Base-by-base conservation (phyloP, 163 green algal species). In the Botryococcus braunii region DNA sequence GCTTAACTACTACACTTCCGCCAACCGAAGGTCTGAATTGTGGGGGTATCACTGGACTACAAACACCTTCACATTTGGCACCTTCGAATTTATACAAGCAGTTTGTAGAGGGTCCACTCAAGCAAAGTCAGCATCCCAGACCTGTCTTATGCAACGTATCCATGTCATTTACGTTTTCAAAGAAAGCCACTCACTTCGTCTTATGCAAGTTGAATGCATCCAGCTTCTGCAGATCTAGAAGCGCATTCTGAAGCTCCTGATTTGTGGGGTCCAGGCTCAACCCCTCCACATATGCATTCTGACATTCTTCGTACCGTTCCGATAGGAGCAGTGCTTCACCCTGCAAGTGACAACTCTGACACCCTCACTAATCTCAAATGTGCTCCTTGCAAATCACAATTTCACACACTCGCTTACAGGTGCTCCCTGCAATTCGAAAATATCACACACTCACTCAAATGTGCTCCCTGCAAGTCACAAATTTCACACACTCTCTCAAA, bases 221-320 rank as follows among this genome's bases (percentile, higher is more conserved):
- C 52, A 61, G 52, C 52, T 61, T 61, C 21, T 35, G 37, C 60
- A 67, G 36, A 2, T 27, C 37, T 25, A 11, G 2, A 35, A 81
- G 67, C 3, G 48, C 70, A 0, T 63, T 40, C 35, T 74, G 60
- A 32, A 84, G 65, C 13, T 41, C 61, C 5, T 13, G 47, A 41
- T 68, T 35, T 2, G 62, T 60, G 1, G 69, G 76, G n/a, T 84
- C 74, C 37, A 79, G 34, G 2, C 32, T 5, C 32, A 83, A 56
- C 21, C 71, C 80, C 27, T 77, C 63, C 2, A 79, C 40, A 43
- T 78, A 81, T 1, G 79, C 72, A 13, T 56, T 50, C 64, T 78
- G 69, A 21, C 81, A 81, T 39, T 85, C 78, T 11, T 36, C 23
- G 48, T 85, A 90, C 5, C 71, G 68, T 75, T 91, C 85, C 39